A percentile compares a stretch with the other conserved stretches of the same genome.
Conservation (phyloP, 1,139 yeast species). For the Nakaseomyces bracarensis region DNA sequence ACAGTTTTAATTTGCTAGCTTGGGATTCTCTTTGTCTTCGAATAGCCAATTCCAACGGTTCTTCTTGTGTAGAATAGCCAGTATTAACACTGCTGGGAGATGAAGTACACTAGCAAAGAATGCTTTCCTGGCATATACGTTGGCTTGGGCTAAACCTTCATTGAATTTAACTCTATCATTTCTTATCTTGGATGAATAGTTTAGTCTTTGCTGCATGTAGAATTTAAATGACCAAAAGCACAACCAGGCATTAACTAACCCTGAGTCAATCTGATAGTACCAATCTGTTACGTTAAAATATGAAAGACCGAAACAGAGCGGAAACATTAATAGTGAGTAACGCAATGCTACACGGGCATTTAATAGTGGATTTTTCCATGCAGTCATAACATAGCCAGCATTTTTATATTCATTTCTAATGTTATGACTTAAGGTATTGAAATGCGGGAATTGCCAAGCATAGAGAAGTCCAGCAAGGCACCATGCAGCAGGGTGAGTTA, state of each 20-base stretch:
- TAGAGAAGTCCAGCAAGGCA: conserved; percentile 79
- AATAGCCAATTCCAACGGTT: conserved; percentile 87
- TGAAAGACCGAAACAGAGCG: conserved; percentile 75
- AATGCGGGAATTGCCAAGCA: conserved; percentile 99
- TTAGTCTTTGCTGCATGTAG: conserved; percentile 66
- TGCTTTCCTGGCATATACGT: conserved; percentile 64
- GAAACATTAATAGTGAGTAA: conserved; percentile 85
- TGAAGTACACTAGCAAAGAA: conserved; percentile 97
- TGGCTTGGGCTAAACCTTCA: conserved; percentile 52
- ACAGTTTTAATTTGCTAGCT: conserved; percentile 1
- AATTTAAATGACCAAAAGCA: conserved; percentile 71
- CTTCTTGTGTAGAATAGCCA: conserved; percentile 90
- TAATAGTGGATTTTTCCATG: conserved; percentile 81
- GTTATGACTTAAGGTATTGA: conserved; percentile 83
- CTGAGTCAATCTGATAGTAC: conserved; percentile 71
- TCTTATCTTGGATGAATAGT: conserved; percentile 37
- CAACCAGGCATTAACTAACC: conserved; percentile 78
- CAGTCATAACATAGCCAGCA: conserved; percentile 96
- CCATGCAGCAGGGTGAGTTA: conserved; percentile 90
- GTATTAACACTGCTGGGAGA: conserved; percentile 75
- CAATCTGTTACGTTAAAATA: conserved; percentile 79
- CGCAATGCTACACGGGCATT: conserved; percentile 92
- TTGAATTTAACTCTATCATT: conserved; percentile 38
- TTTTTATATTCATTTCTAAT: conserved; percentile 78
- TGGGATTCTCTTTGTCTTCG: conserved; percentile 21